Base-by-base conservation (phyloP, 306 rosid genomes). In the Crataegus laevigata region DNA sequence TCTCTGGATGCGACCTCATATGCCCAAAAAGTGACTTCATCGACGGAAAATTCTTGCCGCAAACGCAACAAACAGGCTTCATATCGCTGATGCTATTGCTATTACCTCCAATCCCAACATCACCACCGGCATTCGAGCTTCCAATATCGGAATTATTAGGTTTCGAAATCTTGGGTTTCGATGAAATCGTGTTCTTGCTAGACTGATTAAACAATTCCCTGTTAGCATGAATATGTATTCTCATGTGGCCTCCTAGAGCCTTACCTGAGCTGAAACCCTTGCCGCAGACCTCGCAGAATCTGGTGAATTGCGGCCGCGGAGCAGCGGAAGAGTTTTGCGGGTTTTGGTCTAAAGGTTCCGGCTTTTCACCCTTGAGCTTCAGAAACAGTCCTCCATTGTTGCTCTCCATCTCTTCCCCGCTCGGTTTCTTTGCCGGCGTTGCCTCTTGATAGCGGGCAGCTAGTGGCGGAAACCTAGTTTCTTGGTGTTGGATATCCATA, bases 181-280 rank as follows among this genome's bases (percentile, higher is more conserved):
- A 62, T 22, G 64, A 22, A 59, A 19, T 19, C 47, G 19, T 21
- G 26, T 21, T 65, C 25, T 65, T 65, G 50, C 43, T 43, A 18
- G 69, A 36, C 4, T 65, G 69, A 36, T 32, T 8, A 21, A 65
- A 19, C 38, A 65, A 24, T 12, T 65, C 57, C 19, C 54, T 71
- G 69, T 64, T 30, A 24, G 59, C 65, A 63, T 71, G 77, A 18
- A 19, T 43, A 71, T 88, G 91, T 74, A 85, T 80, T 76, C 86
- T 83, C 84, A 60, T 81, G 79, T 88, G 91, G 40, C 91, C 91
- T 26, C 85, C 91, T 1, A 85, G 79, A 11, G 91, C 87, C 68
- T 85, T 88, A 1, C 86, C 84, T 18, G 84, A 81, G 50, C 36
- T 60, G 30, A 85, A 85, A 6, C 72, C 72, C 75, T 79, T 85